Evolutionary conservation across 306 rosid genomes (phyloP), one percentile per base, ranked within the genome.

Genomic region (Mimosa pudica): DNA sequence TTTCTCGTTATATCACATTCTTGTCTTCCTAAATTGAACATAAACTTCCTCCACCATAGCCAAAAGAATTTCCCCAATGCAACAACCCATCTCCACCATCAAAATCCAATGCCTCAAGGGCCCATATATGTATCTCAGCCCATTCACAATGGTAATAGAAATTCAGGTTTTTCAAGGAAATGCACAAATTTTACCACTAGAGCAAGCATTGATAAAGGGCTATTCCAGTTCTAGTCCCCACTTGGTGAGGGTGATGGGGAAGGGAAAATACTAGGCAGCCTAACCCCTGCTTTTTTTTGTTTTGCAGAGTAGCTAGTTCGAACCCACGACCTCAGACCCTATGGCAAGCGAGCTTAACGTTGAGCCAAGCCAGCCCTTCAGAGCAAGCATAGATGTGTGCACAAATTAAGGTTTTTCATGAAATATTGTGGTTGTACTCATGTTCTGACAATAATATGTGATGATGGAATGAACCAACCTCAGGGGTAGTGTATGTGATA

Each of bases 61-160:
- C 7, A 9, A 24, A 30, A 61, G 18, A 2, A 38, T 38, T 61
- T 16, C 38, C 66, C 30, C 30, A 60, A 61, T 16, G 4, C 66
- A 61, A 30, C 66, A 61, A 61, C 66, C 66, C 38, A 61, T 61
- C 66, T 24, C 63, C 63, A 57, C 41, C 66, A 61, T 61, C 66
- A 24, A 61, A 61, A 61, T 61, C 38, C 38, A 61, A 61, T 61
- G 66, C 66, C 66, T 61, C 38, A 60, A 60, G 36, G 36, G 12
- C 65, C 20, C 33, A 20, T 33, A 57, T 20, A 60, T 60, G 3
- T 24, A 17, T 36, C 36, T 24, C 2, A 60, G 14, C 36, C 16
- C 65, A 60, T 20, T 20, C 36, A 60, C 65, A 60, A 24, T 20
- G 35, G 65, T 24, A 8, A 10, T 24, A 24, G 14, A 60, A 60